Conservation (phyloP, 2,329 filamentous ascomycete genomes). For the Myrmaecium sp. region DNA sequence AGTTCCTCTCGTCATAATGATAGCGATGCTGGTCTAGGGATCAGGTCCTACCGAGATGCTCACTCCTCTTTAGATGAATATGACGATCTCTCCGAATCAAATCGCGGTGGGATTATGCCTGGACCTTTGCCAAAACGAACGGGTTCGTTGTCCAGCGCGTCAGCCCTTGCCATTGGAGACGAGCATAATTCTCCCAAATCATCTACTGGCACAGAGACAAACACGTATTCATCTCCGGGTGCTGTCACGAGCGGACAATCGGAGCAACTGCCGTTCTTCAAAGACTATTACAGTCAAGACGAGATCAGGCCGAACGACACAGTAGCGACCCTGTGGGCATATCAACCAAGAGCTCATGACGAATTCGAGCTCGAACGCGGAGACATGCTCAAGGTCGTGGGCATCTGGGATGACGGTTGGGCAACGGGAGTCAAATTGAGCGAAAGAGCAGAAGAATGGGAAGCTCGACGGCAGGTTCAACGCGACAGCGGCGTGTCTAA, state of each 20-base stretch:
- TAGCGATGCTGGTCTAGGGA: slow-evolving; percentile 9
- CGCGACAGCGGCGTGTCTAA: slow-evolving; percentile 89
- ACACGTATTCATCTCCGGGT: slow-evolving; percentile 69
- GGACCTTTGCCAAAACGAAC: slow-evolving; percentile 46
- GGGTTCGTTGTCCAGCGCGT: slow-evolving; percentile 79
- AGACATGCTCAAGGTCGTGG: slow-evolving; percentile 95
- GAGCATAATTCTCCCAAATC: slow-evolving; percentile 57
- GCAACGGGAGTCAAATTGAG: slow-evolving; percentile 76
- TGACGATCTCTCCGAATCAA: slow-evolving; percentile 55
- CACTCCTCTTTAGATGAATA: slow-evolving; percentile 58
- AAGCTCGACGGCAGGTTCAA: slow-evolving; percentile 56
- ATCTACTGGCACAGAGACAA: slow-evolving; percentile 14
- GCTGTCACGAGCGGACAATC: slow-evolving; percentile 78
- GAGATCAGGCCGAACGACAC: slow-evolving; percentile 85
- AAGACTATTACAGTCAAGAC: slow-evolving; percentile 96
- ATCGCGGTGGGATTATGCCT: slow-evolving; percentile 32
- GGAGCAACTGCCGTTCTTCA: slow-evolving; percentile 90
- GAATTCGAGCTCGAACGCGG: slow-evolving; percentile 88
- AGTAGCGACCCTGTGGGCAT: slow-evolving; percentile 88
- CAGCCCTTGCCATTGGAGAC: slow-evolving; percentile 49
- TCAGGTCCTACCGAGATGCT: slow-evolving; percentile 20
- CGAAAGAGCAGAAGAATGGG: slow-evolving; percentile 79
- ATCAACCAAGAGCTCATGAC: slow-evolving; percentile 82
- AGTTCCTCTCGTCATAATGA: slow-evolving; percentile 34
- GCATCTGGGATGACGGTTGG: slow-evolving; percentile 99